Base-by-base conservation (phyloP, 169 alveolate genomes). In the Babesia bovis region DNA sequence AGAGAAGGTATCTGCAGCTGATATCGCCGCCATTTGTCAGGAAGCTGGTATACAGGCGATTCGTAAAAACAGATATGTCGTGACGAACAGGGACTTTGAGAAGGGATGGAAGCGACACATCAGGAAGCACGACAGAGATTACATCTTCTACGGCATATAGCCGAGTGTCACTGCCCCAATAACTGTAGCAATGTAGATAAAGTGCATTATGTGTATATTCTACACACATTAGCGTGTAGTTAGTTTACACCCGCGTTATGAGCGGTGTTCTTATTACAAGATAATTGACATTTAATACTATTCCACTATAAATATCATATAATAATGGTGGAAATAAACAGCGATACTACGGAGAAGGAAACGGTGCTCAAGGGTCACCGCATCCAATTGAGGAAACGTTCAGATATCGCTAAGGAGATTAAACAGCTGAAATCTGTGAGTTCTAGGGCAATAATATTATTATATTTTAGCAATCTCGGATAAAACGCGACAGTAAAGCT, bases 1-100 rank as follows among this genome's bases (percentile, higher is more conserved):
- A 57, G 99, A 97, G 82, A 97, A 95, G 85, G 93, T 97, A 38
- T 94, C 98, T 51, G 98, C 99, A 23, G 99, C 99, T 40, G 99
- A 97, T 85, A 95, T 98, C 71, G 94, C 98, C 32, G 98, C 99
- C 36, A 97, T 98, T 58, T 97, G 99, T 70, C 96, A 95, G 71
- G 99, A 98, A 82, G 99, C 99, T 2, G 99, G 99, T 32, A 94
- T 98, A 97, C 98, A 96, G 74, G 99, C 99, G 13, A 99, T 98
- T 13, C 94, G 99, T 66, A 96, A 97, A 85, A 98, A 98, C 86
- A 90, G 98, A 84, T 96, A 95, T 78, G 98, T 97, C 32, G 93
- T 97, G 41, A 85, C 95, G 36, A 93, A 97, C 32, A 96, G 94
- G 83, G 99, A 97, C 83, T 97, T 97, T 85, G 99, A 97, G 82